Evolutionary conservation across 805 yeast species (phyloP), one percentile per base, ranked within the genome.

Genomic region (Saturnispora besseyi): DNA sequence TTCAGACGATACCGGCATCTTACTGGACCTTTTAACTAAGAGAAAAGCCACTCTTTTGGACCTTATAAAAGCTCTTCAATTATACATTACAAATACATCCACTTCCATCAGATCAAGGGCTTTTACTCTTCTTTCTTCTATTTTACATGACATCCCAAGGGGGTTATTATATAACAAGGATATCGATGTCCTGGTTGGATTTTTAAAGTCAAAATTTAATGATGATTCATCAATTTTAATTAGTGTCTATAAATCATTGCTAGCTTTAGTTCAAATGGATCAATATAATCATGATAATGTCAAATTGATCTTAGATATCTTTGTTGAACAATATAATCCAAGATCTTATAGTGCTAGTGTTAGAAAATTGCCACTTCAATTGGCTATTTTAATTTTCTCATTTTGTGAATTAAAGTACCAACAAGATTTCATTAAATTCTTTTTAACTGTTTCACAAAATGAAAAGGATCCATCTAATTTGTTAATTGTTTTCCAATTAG

Each of bases 401-500:
- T 26, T 28, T 18, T n/a, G 28, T 28, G 13, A 26, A 4, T 26
- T 15, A 12, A 10, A 28, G 28, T n/a, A 10, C 8, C 26, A 24
- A 3, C 76, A 75, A 31, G 56, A 62, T 3, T 79, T 74, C 47
- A 72, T 87, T 32, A 63, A 74, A 36, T 64, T 84, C 0, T 90
- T 84, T 55, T 61, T 87, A 33, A 79, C 80, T 51, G 61, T 88
- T 29, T 86, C 95, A 2, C 72, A 79, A 13, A 95, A 95, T 36
- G 99, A 93, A 61, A 95, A 93, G 59, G 99, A 93, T 65, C 99
- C 99, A 3, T 75, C 85, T 52, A 93, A 95, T 65, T 70, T 93
- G 54, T 62, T 93, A 57, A 53, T 76, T 1, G 84, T 95, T 1
- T 87, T 91, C 57, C 62, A 70, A 4, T 59, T 88, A 41, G 79